These are phyloP conservation scores for Saprolegnia parasitica DNA, from an alignment of 352 stramenopile genomes.

Conservation along the genomic window DNA sequence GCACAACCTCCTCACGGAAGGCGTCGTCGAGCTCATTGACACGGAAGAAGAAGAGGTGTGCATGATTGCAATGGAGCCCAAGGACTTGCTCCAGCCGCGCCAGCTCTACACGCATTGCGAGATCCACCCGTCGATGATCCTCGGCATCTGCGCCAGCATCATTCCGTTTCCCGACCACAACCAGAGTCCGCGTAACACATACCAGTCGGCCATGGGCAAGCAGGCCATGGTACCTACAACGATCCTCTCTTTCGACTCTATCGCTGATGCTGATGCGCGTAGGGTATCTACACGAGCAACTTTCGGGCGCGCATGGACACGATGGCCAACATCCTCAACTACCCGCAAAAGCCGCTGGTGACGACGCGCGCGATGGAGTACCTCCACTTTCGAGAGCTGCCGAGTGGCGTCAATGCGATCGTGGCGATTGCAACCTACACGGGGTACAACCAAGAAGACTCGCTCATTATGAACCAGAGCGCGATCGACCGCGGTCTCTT, in stretches of 20 bases:
- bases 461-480: slow-evolving; percentile 99
- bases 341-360: slow-evolving; percentile 98
- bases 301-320: slow-evolving; percentile 99
- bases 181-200: slow-evolving; percentile 99
- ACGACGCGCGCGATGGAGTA: slow-evolving; percentile 99
- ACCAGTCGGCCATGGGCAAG: slow-evolving; percentile 99
- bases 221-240: slow-evolving; percentile 91
- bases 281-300: slow-evolving; percentile 97
- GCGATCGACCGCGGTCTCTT: slow-evolving; percentile 99
- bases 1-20: slow-evolving; percentile 88
- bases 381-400: slow-evolving; percentile 97
- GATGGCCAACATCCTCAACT: slow-evolving; percentile 99
- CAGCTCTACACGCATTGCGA: slow-evolving; percentile 99
- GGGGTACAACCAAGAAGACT: slow-evolving; percentile 99
- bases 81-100: slow-evolving; percentile 82
- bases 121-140: slow-evolving; percentile 99
- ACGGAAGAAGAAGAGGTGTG: slow-evolving; percentile 99
- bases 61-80: slow-evolving; percentile 99
- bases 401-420: slow-evolving; percentile 98
- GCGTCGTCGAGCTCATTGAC: slow-evolving; percentile 97
- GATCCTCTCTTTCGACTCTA: background rate
- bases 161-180: slow-evolving; percentile 99
- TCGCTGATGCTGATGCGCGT: background rate
- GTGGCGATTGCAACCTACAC: slow-evolving; percentile 83
- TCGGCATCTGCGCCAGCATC: slow-evolving; percentile 99